Percentiles rank a stretch among this genome's conserved stretches.
Evolutionary conservation across 768 basidiomycete genomes (phyloP).

Genomic region (Hemileccinum rubropunctum): DNA sequence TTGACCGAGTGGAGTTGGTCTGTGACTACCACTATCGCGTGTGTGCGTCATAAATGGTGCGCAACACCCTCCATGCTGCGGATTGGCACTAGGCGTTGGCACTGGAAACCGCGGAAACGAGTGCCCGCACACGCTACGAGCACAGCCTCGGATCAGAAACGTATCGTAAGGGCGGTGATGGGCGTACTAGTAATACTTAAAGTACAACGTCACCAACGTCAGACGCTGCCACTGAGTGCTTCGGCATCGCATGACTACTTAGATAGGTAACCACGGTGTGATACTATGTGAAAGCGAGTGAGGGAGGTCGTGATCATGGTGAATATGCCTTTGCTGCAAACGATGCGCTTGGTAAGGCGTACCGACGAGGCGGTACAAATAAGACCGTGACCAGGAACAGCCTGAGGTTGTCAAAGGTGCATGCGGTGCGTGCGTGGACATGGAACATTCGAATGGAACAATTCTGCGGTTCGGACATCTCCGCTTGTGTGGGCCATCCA

Average conservation of each 20-base stretch:
- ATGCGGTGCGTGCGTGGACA: conserved; percentile 13
- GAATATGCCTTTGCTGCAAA: neutral
- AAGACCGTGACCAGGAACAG: neutral
- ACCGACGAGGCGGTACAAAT: conserved; percentile 9
- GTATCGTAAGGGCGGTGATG: too few species aligned
- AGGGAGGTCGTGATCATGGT: neutral
- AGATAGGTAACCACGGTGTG: neutral
- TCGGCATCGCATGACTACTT: neutral
- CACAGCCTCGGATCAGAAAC: too few species aligned
- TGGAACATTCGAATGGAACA: conserved; percentile 29
- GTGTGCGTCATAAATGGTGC: too few species aligned
- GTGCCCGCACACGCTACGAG: too few species aligned
- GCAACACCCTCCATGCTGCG: too few species aligned
- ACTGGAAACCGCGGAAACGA: too few species aligned
- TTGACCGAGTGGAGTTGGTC: too few species aligned
- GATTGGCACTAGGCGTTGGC: too few species aligned
- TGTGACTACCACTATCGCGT: too few species aligned
- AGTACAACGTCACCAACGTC: too few species aligned
- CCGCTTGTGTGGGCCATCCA: conserved; percentile 3
- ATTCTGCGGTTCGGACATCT: conserved; percentile 11
- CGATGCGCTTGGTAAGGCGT: neutral
- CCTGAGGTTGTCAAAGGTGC: neutral
- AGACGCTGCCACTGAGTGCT: too few species aligned
- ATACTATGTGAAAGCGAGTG: neutral
- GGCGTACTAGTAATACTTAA: too few species aligned